Percentiles rank a stretch among this genome's conserved stretches.
Evolutionary conservation across 768 basidiomycete species (phyloP).

Genomic region (Brasilioporus rufonigricans): DNA sequence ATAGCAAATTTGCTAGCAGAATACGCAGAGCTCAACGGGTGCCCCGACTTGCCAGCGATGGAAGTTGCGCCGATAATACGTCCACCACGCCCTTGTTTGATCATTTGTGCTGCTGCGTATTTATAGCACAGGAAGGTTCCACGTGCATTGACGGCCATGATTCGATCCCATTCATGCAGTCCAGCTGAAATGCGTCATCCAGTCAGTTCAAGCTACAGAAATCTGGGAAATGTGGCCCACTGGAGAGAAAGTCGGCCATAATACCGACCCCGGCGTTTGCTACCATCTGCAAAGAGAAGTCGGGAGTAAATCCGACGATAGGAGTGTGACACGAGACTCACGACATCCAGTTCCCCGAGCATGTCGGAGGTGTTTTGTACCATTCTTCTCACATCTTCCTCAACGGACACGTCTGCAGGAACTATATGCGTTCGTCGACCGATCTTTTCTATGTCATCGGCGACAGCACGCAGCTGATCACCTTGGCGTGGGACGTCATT

Average conservation of each 20-base stretch:
- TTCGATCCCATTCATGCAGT: conserved; percentile 39
- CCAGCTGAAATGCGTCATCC: conserved; percentile 23
- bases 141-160: conserved; percentile 51
- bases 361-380: conserved; percentile 28
- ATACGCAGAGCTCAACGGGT: conserved; percentile 22
- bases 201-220: neutral
- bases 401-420: conserved; percentile 40
- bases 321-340: conserved; percentile 23
- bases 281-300: conserved; percentile 20
- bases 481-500: conserved; percentile 32
- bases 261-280: conserved; percentile 24
- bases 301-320: neutral
- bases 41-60: conserved; percentile 2
- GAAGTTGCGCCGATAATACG: conserved; percentile 48
- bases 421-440: conserved; percentile 30
- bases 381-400: conserved; percentile 42
- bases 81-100: conserved; percentile 49
- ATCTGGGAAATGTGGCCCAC: neutral
- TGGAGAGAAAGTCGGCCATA: neutral
- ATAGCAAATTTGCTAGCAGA: conserved; percentile 41
- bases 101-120: conserved; percentile 62
- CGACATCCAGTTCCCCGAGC: conserved; percentile 48
- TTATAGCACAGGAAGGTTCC: conserved; percentile 64
- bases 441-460: conserved; percentile 26
- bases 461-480: conserved; percentile 29